Base-by-base conservation (phyloP, 805 yeast species). In the Lipomyces anomalus region DNA sequence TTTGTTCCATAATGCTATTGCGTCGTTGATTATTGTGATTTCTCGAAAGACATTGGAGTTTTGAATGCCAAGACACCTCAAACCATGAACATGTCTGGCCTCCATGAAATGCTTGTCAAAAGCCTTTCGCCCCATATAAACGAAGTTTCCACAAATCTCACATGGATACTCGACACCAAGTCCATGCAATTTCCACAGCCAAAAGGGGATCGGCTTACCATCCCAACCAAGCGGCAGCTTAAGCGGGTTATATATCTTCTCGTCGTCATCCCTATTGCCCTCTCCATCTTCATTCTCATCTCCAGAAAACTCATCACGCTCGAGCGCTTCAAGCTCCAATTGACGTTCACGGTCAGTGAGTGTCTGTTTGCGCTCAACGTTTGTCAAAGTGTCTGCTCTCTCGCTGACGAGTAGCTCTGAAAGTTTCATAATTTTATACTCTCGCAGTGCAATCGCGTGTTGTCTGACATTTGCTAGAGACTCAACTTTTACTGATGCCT, bases 121-220 rank as follows among this genome's bases (percentile, higher is more conserved):
- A 1, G 73, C 72, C 40, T 72, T 69, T 6, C 95, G 71, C 1
- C 98, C 98, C 56, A 76, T 75, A 64, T 82, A 90, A 5, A 69
- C 67, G 26, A 66, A 62, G 57, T 84, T 79, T 4, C 95, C 94
- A 61, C 98, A 92, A 5, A 92, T 76, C 64, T 92, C 97, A 62
- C 98, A 92, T 1, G 65, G 58, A 56, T 78, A 85, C 42, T 75
- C 77, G 35, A 76, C 73, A 45, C 84, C 84, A 7, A 89, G 69
- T 0, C 98, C 98, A 57, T 87, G 88, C 37, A 89, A 68, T 63
- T 89, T 92, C 71, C 79, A 89, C 23, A 92, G 69, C 98, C 98
- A 92, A 44, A 73, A 78, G 1, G 98, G 98, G 23, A 92, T 86
- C 0, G 97, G 97, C 34, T 73, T 75, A 0, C 97, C 97, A 64